Evolutionary conservation across 441 rosid genomes (phyloP), one percentile per base, ranked within the genome.

Genomic region (Gossypium trilobum): DNA sequence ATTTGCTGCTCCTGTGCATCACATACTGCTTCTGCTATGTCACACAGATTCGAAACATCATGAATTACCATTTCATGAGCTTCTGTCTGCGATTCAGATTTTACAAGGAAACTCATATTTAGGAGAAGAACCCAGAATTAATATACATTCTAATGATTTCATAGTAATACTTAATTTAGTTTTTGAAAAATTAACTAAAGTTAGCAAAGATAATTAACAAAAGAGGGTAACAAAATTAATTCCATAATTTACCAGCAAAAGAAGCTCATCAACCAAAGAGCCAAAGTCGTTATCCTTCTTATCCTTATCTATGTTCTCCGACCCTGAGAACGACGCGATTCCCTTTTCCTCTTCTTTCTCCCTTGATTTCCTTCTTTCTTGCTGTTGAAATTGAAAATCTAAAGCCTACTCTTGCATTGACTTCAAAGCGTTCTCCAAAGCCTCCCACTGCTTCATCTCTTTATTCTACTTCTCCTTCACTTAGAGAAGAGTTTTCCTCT

Each of bases 371-470:
- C 39, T 64, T 58, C 61, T 64, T 5, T 70, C 74, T 27, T 20
- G 52, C 46, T 81, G 73, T 58, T 74, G 70, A 64, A 77, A 77
- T 56, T 71, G 72, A 64, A 77, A 82, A 50, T 63, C 68, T 51
- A 44, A 77, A 0, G 84, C 77, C 69, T 77, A 83, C 36, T 79
- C 88, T 66, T 83, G 80, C 88, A 89, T 83, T 62, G 58, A 78
- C 4, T 74, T 85, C 61, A 88, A 81, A 25, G 73, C 75, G 83
- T 70, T 87, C 78, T 92, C 87, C 55, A 93, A 55, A 82, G 75
- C 52, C 52, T 83, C 89, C 98, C 97, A 93, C 46, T 66, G 80
- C 23, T 78, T 75, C 17, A 93, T 83, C 79, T 91, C 96, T 10
- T 73, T 78, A 77, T 76, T 74, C 73, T 91, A 88, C 85, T 77